Percentiles rank a stretch among this genome's conserved stretches.
phyloP scores from a whole-genome alignment of 2,329 filamentous ascomycete genomes.

The Colletotrichum trifolii region DNA sequence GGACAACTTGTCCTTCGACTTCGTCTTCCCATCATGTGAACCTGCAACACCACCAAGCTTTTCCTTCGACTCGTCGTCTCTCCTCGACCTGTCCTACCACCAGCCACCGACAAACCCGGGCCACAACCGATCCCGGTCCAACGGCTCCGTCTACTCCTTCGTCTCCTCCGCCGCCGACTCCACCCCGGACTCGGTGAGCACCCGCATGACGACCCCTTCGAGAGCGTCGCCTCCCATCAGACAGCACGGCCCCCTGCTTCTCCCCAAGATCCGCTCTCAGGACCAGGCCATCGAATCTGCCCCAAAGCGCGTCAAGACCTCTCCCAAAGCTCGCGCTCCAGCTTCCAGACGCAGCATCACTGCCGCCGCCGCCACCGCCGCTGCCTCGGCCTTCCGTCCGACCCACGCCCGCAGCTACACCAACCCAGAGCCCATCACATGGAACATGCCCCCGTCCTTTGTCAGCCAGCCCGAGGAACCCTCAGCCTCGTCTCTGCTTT shows the following conservation, averaged over 20 bases:
- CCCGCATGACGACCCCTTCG: slow-evolving; percentile 74
- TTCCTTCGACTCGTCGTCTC: slow-evolving; percentile 65
- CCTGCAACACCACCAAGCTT: slow-evolving; percentile 63
- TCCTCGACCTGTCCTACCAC: slow-evolving; percentile 64
- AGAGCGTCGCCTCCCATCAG: slow-evolving; percentile 76
- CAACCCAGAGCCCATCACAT: slow-evolving; percentile 67
- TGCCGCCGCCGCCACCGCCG: slow-evolving; percentile 31
- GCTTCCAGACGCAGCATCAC: slow-evolving; percentile 37
- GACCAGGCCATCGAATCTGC: slow-evolving; percentile 77
- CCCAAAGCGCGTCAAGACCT: slow-evolving; percentile 68
- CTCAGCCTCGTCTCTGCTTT: slow-evolving; percentile 64
- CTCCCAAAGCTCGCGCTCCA: slow-evolving; percentile 53
- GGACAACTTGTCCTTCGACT: slow-evolving; percentile 70
- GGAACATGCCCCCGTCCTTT: slow-evolving; percentile 46
- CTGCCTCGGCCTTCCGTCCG: slow-evolving; percentile 51
- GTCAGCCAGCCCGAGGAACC: slow-evolving; percentile 42
- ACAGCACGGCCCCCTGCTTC: slow-evolving; percentile 81
- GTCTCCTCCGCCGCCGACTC: slow-evolving; percentile 67
- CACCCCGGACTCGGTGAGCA: slow-evolving; percentile 73
- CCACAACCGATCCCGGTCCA: slow-evolving; percentile 73
- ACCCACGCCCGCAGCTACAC: slow-evolving; percentile 69
- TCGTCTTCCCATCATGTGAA: slow-evolving; percentile 66
- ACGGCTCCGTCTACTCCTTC: slow-evolving; percentile 74
- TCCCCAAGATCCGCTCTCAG: slow-evolving; percentile 88
- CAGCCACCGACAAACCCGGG: slow-evolving; percentile 46